Evolutionary conservation across 352 stramenopile species (phyloP).

Genomic region (Elongisporangium prolatum): DNA sequence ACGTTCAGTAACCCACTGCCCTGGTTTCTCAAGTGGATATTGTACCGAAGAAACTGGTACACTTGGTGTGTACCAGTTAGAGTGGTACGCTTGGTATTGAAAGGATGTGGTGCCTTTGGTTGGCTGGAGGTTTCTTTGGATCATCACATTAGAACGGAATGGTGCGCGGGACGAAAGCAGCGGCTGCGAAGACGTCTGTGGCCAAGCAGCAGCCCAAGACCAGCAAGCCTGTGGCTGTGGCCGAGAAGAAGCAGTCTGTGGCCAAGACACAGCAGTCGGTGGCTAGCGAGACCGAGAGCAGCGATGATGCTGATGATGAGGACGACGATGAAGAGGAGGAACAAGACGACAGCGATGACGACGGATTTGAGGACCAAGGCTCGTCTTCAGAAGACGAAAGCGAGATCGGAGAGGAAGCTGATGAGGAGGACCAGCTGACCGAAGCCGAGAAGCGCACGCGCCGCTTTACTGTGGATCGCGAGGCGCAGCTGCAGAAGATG

Average conservation of each 20-base stretch:
- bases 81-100: not conserved
- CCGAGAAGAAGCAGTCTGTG: constrained; percentile 2
- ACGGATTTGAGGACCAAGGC: constrained; percentile 82
- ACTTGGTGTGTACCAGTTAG: not conserved
- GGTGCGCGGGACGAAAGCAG: constrained; percentile 30
- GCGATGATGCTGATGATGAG: constrained; percentile 57
- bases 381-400: constrained; percentile 76
- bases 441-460: constrained; percentile 83
- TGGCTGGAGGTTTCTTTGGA: constrained; percentile 2
- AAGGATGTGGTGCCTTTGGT: not conserved
- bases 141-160: constrained; percentile 10
- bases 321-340: constrained; percentile 39
- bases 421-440: constrained; percentile 64
- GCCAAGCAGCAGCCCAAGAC: constrained; percentile 6
- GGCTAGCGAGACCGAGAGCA: constrained; percentile 49
- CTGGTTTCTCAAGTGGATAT: not conserved
- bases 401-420: constrained; percentile 50
- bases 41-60: constrained; percentile 2
- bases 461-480: constrained; percentile 60
- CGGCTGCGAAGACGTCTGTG: constrained; percentile 11
- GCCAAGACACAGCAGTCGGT: constrained; percentile 8
- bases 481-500: constrained; percentile 80
- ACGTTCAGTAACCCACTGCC: not conserved
- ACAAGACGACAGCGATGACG: constrained; percentile 46
- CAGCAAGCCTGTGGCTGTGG: constrained; percentile 13